Evolutionary conservation across 192 early-diverging fungal genomes (phyloP), one percentile per base, ranked within the genome.

Genomic region (Linnemannia exigua): DNA sequence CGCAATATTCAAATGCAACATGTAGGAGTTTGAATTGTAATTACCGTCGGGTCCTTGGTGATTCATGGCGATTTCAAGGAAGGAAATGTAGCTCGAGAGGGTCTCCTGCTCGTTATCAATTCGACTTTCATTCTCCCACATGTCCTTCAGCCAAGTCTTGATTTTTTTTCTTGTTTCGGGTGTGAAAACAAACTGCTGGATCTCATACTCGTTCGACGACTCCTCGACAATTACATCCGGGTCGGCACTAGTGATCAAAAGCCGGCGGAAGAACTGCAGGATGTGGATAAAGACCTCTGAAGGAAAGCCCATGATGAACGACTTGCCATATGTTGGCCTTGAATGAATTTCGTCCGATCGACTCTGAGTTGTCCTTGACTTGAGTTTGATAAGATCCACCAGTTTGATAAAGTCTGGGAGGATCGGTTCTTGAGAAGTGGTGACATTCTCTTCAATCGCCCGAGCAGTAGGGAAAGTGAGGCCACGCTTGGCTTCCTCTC

Each of bases 201-300:
- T 58, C 25, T 88, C 86, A 6, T 91, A 87, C 61, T 90, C 88
- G 35, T 91, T 86, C 19, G 70, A 76, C 1, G 79, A 81, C 25
- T 88, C 87, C 73, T 91, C 90, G 37, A 91, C 83, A 33, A 89
- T 70, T 3, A 89, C 93, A 63, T 89, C 89, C 0, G 94, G 92
- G 41, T 95, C 92, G 0, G 94, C 91, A 38, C 54, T 78, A 2
- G 91, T 76, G 52, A 96, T 90, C 63, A 95, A 72, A 35, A 96
- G 74, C 36, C 89, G 88, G 37, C 95, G 82, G 46, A 96, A 80
- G 67, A 96, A 95, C 72, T 88, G 83, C 2, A 96, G 74, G 7
- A 90, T 89, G 33, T 94, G 87, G 19, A 89, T 88, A 61, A 93
- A 96, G 15, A 93, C 90, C 69, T 95, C 95, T 1, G 90, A 86